Conservation (phyloP, 805 yeast species). For the Metschnikowia vanudenii region DNA sequence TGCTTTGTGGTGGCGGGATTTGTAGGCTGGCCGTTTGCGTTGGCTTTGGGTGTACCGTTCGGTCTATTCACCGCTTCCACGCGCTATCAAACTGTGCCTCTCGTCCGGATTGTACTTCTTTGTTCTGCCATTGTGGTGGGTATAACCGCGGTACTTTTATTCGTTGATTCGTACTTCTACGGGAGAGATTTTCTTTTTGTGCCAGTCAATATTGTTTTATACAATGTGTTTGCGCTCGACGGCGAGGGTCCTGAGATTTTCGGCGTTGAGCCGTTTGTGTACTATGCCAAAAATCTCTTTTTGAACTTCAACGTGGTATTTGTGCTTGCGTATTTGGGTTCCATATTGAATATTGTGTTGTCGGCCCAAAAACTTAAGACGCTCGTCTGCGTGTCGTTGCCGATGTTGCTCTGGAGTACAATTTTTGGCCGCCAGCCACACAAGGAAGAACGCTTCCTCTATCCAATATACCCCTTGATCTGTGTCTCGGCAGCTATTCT, state of each 20-base stretch:
- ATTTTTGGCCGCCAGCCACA: slow-evolving; percentile 79
- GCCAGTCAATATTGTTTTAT: slow-evolving; percentile 77
- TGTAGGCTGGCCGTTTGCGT: slow-evolving; percentile 88
- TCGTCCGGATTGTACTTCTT: slow-evolving; percentile 11
- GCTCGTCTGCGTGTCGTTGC: slow-evolving; percentile 28
- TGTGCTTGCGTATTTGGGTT: slow-evolving; percentile 41
- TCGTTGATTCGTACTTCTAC: slow-evolving; percentile 63
- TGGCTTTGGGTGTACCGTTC: slow-evolving; percentile 63
- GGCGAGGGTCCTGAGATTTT: slow-evolving; percentile 86
- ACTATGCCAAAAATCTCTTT: slow-evolving; percentile 65
- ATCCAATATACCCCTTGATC: slow-evolving; percentile 77
- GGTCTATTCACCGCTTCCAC: slow-evolving; percentile 34
- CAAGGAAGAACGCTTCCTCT: slow-evolving; percentile 88
- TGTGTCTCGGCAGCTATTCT: slow-evolving; percentile 60
- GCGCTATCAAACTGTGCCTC: slow-evolving; percentile 16
- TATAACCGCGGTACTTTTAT: slow-evolving; percentile 27
- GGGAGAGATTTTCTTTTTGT: slow-evolving; percentile 55
- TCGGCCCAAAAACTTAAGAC: slow-evolving; percentile 11
- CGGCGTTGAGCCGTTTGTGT: slow-evolving; percentile 78
- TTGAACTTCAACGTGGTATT: slow-evolving; percentile 69
- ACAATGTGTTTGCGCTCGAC: slow-evolving; percentile 71
- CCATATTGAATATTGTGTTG: slow-evolving; percentile 26
- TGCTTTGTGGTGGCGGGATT: slow-evolving; percentile 67
- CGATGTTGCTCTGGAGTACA: slow-evolving; percentile 62
- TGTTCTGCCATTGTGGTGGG: slow-evolving; percentile 17